Conservation (phyloP, 805 yeast genomes). For the Pichia sporocuriosa region DNA sequence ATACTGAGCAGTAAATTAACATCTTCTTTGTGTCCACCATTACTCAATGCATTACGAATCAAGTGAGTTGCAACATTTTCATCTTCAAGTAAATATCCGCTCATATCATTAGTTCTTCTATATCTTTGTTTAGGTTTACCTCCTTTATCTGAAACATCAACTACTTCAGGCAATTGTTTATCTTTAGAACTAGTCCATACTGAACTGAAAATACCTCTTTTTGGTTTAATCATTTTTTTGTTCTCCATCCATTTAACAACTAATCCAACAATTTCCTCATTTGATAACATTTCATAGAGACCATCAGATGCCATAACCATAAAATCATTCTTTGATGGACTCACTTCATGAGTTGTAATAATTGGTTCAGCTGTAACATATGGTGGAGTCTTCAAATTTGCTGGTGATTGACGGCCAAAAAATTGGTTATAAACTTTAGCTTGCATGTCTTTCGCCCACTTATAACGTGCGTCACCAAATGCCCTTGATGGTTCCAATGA, state of each 20-base stretch:
- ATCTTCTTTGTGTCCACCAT: conserved; percentile 82
- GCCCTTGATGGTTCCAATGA: conserved; percentile 93
- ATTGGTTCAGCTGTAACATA: conserved; percentile 97
- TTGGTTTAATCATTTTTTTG: conserved; percentile 52
- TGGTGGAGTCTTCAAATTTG: conserved; percentile 79
- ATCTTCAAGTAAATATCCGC: conserved; percentile 64
- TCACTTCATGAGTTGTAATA: conserved; percentile 70
- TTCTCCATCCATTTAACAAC: conserved; percentile 92
- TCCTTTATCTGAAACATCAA: conserved; percentile 53
- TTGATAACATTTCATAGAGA: conserved; percentile 80
- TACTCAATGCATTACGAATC: conserved; percentile 83
- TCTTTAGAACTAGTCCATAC: conserved; percentile 27
- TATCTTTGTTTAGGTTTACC: conserved; percentile 69
- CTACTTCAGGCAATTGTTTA: conserved; percentile 51
- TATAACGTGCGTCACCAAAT: conserved; percentile 94
- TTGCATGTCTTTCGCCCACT: conserved; percentile 70
- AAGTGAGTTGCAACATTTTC: conserved; percentile 87
- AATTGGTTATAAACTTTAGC: conserved; percentile 64
- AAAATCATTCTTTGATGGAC: conserved; percentile 69
- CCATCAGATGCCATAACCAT: conserved; percentile 94
- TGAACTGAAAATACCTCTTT: conserved; percentile 39
- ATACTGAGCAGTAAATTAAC: conserved; percentile 83
- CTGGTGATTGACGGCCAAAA: conserved; percentile 75
- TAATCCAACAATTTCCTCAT: conserved; percentile 86
- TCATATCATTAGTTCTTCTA: conserved; percentile 36